Base-by-base conservation (phyloP, 78 protist species). In the Cavenderia fasciculata region DNA sequence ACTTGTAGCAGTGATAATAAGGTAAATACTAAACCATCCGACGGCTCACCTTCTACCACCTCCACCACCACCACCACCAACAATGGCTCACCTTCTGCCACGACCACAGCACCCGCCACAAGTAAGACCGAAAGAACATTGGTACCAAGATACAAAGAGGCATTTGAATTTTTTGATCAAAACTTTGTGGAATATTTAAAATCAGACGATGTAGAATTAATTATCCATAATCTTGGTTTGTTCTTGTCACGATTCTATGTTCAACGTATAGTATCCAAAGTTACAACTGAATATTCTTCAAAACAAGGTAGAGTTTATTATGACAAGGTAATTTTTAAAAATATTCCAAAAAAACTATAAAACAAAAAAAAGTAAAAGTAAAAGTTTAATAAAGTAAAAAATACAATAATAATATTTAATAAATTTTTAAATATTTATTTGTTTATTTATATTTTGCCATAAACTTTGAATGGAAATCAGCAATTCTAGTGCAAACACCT, bases 391-490 rank as follows among this genome's bases (percentile, higher is more conserved):
- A n/a, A n/a, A n/a, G n/a, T n/a, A n/a, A n/a, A n/a, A n/a, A n/a
- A n/a, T n/a, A n/a, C n/a, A n/a, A n/a, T n/a, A n/a, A n/a, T n/a
- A n/a, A n/a, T 11, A 52, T 52, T 16, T 52, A 52, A n/a, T 52
- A 23, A 25, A 6, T 57, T 3, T 57, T 27, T 57, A 27, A 3
- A 21, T 10, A 57, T 57, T 3, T 3, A 52, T 34, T 82, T 29
- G 38, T 56, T 73, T 69, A 82, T 56, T 62, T 84, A 92, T 91
- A 93, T 66, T 94, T 77, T 25, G 82, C 94, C 96, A 95, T 92
- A 59, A 97, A 97, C 10, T 52, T 19, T 21, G 11, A 23, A 75
- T 97, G 97, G 95, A 95, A 97, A 29, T 73, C 62, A 18, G 76
- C 82, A 6, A 98, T 57, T 29, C 33, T 38, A 1, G 47, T 86